Evolutionary conservation across 2,329 filamentous ascomycete genomes (phyloP).

Genomic region (Ilyonectria sp.): DNA sequence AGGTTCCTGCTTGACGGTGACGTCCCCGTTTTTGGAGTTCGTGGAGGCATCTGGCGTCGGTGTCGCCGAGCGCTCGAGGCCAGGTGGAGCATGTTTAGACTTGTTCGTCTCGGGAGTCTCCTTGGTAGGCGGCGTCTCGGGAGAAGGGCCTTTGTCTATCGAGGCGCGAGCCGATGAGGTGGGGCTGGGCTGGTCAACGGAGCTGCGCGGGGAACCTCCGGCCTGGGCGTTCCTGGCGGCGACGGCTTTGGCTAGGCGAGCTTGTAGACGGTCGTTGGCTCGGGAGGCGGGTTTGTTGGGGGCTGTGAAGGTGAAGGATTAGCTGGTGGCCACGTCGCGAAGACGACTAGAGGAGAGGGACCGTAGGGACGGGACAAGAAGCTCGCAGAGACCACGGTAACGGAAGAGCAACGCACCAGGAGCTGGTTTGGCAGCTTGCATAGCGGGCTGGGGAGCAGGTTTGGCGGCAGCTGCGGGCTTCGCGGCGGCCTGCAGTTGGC

Average conservation of each 20-base stretch:
- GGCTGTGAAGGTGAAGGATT: constrained; percentile 24
- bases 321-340: constrained; percentile 3
- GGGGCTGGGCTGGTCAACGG: constrained; percentile 52
- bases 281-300: constrained; percentile 76
- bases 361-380: background rate
- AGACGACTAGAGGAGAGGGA: too few species aligned
- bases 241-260: constrained; percentile 89
- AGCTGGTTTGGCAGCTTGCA: constrained; percentile 45
- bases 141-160: constrained; percentile 44
- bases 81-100: constrained; percentile 30
- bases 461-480: constrained; percentile 24
- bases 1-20: constrained; percentile 10
- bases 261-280: constrained; percentile 87
- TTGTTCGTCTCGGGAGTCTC: constrained; percentile 32
- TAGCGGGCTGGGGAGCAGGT: constrained; percentile 16
- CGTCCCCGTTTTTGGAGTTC: background rate
- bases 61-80: constrained; percentile 12
- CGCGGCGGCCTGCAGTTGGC: constrained; percentile 7
- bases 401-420: constrained; percentile 44
- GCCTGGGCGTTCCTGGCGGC: constrained; percentile 73
- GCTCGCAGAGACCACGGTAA: constrained; percentile 10
- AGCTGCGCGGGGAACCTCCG: constrained; percentile 53
- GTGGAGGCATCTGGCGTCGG: constrained; percentile 1
- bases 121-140: constrained; percentile 34
- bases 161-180: constrained; percentile 50